These are phyloP conservation scores for Zygosaccharomyces siamensis DNA, from an alignment of 805 yeast species.

Conservation along the genomic window DNA sequence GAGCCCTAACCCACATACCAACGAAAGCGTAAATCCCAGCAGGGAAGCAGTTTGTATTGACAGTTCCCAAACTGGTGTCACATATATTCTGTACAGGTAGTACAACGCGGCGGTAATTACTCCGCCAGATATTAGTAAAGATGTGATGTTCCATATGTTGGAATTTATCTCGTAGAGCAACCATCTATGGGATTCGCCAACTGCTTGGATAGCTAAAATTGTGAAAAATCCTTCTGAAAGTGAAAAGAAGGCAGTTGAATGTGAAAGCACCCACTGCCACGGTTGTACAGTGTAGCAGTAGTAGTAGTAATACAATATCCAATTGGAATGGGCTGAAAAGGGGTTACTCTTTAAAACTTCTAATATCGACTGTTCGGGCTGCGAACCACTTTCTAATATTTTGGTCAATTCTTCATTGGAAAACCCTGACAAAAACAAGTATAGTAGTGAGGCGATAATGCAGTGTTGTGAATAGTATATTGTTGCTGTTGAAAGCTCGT, in stretches of 20 bases:
- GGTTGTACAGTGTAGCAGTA: slow-evolving; percentile 44
- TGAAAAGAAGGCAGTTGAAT: slow-evolving; percentile 86
- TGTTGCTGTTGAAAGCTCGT: slow-evolving; percentile 31
- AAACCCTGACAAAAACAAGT: slow-evolving; percentile 59
- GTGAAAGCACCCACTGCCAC: slow-evolving; percentile 69
- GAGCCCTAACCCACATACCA: slow-evolving; percentile 66
- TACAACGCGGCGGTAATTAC: slow-evolving; percentile 72
- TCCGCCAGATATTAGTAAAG: slow-evolving; percentile 66
- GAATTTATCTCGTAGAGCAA: slow-evolving; percentile 47
- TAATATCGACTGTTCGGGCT: slow-evolving; percentile 23
- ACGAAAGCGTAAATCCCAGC: slow-evolving; percentile 78
- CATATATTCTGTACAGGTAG: slow-evolving; percentile 78
- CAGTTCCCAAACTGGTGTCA: slow-evolving; percentile 65
- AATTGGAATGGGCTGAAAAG: slow-evolving; percentile 18
- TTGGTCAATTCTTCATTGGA: slow-evolving; percentile 32
- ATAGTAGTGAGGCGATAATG: slow-evolving; percentile 73
- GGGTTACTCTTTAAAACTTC: slow-evolving; percentile 20
- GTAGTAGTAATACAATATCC: slow-evolving; percentile 32
- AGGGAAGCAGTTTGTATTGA: slow-evolving; percentile 74
- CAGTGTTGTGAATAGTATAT: slow-evolving; percentile 79
- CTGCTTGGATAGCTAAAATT: slow-evolving; percentile 82
- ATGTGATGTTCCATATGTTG: slow-evolving; percentile 74
- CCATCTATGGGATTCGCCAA: slow-evolving; percentile 78
- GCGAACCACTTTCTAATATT: slow-evolving; percentile 21
- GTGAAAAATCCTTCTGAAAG: slow-evolving; percentile 91